Base-by-base conservation (phyloP, 1,284 basidiomycete genomes). In the Testicularia cyperi region DNA sequence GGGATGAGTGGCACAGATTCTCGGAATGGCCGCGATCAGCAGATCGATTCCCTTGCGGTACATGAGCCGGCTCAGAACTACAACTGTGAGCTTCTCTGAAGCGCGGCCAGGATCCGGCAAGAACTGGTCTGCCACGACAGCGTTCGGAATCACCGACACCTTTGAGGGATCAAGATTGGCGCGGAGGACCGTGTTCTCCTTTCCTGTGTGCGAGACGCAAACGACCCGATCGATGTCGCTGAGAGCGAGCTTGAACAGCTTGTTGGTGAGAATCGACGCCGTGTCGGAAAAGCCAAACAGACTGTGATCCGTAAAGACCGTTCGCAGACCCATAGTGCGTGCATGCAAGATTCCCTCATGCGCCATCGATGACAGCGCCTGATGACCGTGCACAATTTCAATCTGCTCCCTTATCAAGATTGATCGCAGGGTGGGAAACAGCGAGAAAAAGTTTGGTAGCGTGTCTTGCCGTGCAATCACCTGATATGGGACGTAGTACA, bases 41-140 rank as follows among this genome's bases (percentile, higher is more conserved):
- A 99, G 83, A 73, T 98, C 95, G 48, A 98, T 88, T 2, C 95
- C 95, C 79, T 98, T 99, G 32, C 95, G 84, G 72, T 98, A 97
- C 0, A 89, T 91, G 22, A 98, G 80, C n/a, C 95, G 85, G 8
- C 91, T 90, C n/a, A 99, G 79, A 18, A 96, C 85, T 8, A 98
- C 86, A 37, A 99, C 89, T 0, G 88, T 96, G 51, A 97, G 15
- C 33, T 33, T 42, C 3, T 41, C 58, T 14, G 20, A 22, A 3
- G 28, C 25, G 5, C 38, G 60, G 1, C 32, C 19, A 4, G 57
- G 80, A 12, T 81, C 80, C 0, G 94, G 92, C 37, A 80, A 81
- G 72, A 98, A 98, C 58, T 88, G 85, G 26, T 88, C 86, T 0
- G 90, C 85, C 3, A 92, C 85, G n/a, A 98, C 79, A 0, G 95